Base-by-base conservation (phyloP, 192 early-diverging fungal species). In the Entomortierella chlamydospora region DNA sequence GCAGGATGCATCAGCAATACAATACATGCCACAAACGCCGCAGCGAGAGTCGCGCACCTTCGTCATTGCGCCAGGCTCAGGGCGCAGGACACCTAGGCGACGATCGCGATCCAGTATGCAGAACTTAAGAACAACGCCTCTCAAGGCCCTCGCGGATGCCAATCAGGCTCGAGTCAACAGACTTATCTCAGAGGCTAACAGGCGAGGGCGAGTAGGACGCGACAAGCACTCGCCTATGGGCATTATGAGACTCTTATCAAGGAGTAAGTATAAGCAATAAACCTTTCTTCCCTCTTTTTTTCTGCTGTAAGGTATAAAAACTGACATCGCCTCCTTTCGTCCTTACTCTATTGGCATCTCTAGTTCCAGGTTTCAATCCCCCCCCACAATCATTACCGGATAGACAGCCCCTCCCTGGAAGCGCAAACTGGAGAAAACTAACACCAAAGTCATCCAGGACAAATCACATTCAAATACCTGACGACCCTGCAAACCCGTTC, bases 341-440 rank as follows among this genome's bases (percentile, higher is more conserved):
- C 15, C 7, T 13, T 10, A 30, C 56, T 17, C 22, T 17, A 30
- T 26, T 10, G 10, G 1, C 25, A 43, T 17, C 28, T 25, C 2
- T 66, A 79, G 76, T 79, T 30, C 57, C 61, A 23, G 76, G 76
- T 45, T 79, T 79, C 52, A 79, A 79, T 57, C 76, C 61, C 29
- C 49, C 63, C 3, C 50, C 62, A 29, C 39, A 70, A 39, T 68
- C 76, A 39, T 49, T 57, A n/a, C 57, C 68, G 3, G 76, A 79
- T 9, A 61, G 76, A 53, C 49, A 57, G 22, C 68, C 61, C 0
- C 52, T 79, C 28, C 68, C 76, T 60, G 76, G 76, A 63, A 70
- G 68, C 43, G 49, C 61, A 33, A 28, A 70, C 2, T 79, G 76
- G 76, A 57, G 51, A 33, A 79, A 79, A 26, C 52, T 79, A 4